Conservation (phyloP, 192 early-diverging fungal genomes). For the Gaertneriomyces sp. region DNA sequence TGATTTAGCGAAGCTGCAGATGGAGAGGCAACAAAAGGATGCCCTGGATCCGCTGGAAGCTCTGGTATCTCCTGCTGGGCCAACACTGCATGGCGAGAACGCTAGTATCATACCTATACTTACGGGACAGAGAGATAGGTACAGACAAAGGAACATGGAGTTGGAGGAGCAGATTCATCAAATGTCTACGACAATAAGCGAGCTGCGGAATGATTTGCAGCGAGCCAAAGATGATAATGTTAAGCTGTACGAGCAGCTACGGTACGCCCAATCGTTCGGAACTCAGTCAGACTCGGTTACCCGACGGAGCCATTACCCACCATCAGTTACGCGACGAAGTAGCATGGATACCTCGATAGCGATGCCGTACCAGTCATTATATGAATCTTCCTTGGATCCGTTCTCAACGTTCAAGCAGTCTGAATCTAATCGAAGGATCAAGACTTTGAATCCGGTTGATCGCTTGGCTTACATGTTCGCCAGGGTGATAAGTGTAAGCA, state of each 20-base stretch:
- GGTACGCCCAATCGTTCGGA: conserved; percentile 77
- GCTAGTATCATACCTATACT: conserved; percentile 74
- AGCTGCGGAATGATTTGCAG: conserved; percentile 62
- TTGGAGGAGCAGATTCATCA: conserved; percentile 64
- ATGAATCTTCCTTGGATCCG: conserved; percentile 87
- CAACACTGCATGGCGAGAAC: background rate
- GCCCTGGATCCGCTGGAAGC: no score
- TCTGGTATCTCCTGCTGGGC: no score
- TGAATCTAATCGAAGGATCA: conserved; percentile 67
- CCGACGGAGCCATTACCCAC: background rate
- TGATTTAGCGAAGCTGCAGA: conserved; percentile 43
- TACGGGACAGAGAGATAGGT: conserved; percentile 83
- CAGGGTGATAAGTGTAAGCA: conserved; percentile 60
- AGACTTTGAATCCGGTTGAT: conserved; percentile 73
- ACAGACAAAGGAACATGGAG: conserved; percentile 82
- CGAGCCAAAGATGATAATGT: conserved; percentile 78
- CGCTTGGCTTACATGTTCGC: conserved; percentile 64
- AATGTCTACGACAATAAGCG: conserved; percentile 45
- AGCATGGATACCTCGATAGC: background rate
- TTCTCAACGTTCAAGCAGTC: conserved; percentile 78
- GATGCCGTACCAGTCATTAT: conserved; percentile 34
- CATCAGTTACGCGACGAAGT: background rate
- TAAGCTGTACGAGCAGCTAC: conserved; percentile 84
- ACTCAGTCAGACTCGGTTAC: background rate
- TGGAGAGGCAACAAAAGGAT: no score